phyloP scores from a whole-genome alignment of 73 alveolate species.

The Stentor coeruleus region DNA sequence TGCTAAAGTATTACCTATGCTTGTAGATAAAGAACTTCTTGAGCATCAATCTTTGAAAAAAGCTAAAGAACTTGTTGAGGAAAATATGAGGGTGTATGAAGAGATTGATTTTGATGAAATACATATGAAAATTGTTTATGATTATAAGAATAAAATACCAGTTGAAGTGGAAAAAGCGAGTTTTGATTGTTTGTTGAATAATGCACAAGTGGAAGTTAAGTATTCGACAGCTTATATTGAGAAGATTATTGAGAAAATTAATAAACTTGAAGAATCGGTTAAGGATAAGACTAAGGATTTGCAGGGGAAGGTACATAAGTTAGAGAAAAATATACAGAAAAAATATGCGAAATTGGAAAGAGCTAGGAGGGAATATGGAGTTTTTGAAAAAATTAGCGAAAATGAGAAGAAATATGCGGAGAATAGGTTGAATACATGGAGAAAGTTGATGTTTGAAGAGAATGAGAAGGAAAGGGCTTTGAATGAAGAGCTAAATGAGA shows the following conservation, averaged over 20 bases:
- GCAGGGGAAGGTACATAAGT: conserved; percentile 25
- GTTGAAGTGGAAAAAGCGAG: conserved; percentile 21
- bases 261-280: conserved; percentile 32
- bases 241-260: conserved; percentile 4
- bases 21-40: conserved; percentile 15
- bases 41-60: not conserved
- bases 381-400: conserved; percentile 26
- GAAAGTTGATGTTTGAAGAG: not conserved
- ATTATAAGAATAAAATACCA: conserved; percentile 21
- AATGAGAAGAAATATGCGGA: conserved; percentile 27
- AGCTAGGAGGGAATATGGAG: conserved; percentile 25
- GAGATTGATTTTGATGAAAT: not conserved
- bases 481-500: not conserved
- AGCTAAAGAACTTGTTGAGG: conserved; percentile 28
- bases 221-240: not conserved
- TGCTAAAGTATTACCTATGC: not conserved
- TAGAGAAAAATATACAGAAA: conserved; percentile 22
- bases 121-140: conserved; percentile 30
- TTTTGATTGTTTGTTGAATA: not conserved
- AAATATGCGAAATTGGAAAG: conserved; percentile 10
- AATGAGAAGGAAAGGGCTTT: not conserved
- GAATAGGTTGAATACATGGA: conserved; percentile 15
- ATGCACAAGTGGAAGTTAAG: conserved; percentile 27
- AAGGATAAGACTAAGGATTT: conserved; percentile 29
- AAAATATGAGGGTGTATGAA: conserved; percentile 23